Conservation (phyloP, 306 rosid species). For the Mimosa pudica region DNA sequence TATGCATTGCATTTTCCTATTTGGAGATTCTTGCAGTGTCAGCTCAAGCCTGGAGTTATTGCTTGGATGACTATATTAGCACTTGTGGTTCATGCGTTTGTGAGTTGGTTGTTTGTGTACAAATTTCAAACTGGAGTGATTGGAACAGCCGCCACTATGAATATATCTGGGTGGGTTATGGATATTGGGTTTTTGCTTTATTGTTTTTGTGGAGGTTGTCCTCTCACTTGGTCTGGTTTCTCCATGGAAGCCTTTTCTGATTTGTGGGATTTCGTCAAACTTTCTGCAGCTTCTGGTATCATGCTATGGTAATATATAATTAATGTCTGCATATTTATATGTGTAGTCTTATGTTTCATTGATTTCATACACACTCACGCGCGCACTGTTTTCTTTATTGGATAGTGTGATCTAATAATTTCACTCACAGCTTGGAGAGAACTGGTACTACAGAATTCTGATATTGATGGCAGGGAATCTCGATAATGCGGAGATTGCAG, state of each 20-base stretch:
- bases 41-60: slow-evolving; percentile 33
- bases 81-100: slow-evolving; percentile 42
- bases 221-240: slow-evolving; percentile 74
- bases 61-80: slow-evolving; percentile 55
- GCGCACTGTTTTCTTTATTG: neutral
- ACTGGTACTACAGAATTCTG: slow-evolving; percentile 80
- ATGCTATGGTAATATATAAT: slow-evolving; percentile 64
- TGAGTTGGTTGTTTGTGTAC: slow-evolving; percentile 56
- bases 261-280: slow-evolving; percentile 73
- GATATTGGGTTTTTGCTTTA: slow-evolving; percentile 54
- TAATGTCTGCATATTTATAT: no score
- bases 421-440: slow-evolving; percentile 75
- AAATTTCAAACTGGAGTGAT: slow-evolving; percentile 50
- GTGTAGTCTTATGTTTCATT: neutral
- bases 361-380: neutral
- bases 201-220: slow-evolving; percentile 66
- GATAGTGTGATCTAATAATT: neutral
- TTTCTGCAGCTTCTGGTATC: slow-evolving; percentile 77
- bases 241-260: slow-evolving; percentile 76
- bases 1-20: neutral
- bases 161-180: slow-evolving; percentile 67
- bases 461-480: slow-evolving; percentile 80
- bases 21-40: slow-evolving; percentile 5
- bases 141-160: slow-evolving; percentile 59
- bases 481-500: slow-evolving; percentile 65